phyloP scores from a whole-genome alignment of 768 basidiomycete genomes.

The Podaxis carcinomalis region DNA sequence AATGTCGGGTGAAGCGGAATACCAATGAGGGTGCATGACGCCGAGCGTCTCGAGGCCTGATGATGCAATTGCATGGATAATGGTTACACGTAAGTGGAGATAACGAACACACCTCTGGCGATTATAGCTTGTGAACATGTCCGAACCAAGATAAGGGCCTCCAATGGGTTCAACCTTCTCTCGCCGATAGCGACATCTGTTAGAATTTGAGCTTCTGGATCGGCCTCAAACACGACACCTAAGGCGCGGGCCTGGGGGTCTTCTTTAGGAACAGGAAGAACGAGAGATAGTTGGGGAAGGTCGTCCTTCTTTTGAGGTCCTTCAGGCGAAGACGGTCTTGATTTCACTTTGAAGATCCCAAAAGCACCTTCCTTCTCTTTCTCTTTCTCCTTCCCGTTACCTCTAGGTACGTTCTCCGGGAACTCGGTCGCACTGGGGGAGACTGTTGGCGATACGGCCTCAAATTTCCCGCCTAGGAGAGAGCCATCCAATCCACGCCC shows the following conservation, averaged over 20 bases:
- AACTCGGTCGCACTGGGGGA: slow-evolving; percentile 38
- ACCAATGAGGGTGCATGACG: slow-evolving; percentile 84
- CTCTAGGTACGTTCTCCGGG: slow-evolving; percentile 27
- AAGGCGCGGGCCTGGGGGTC: slow-evolving; percentile 43
- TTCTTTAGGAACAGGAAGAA: slow-evolving; percentile 51
- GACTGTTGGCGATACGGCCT: slow-evolving; percentile 53
- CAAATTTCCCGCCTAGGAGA: slow-evolving; percentile 72
- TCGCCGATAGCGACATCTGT: slow-evolving; percentile 54
- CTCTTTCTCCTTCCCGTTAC: slow-evolving; percentile 29
- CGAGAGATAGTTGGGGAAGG: slow-evolving; percentile 59
- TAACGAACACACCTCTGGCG: slow-evolving; percentile 48
- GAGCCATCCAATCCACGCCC: slow-evolving; percentile 36
- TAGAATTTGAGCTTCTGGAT: slow-evolving; percentile 44
- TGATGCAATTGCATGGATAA: slow-evolving; percentile 8
- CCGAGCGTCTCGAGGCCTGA: slow-evolving; percentile 78
- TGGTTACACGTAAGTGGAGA: slow-evolving; percentile 9
- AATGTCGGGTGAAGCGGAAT: slow-evolving; percentile 65
- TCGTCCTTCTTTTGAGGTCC: slow-evolving; percentile 29
- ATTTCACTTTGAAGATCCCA: slow-evolving; percentile 47
- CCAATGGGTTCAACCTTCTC: slow-evolving; percentile 54
- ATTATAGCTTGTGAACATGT: slow-evolving; percentile 66
- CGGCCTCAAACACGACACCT: slow-evolving; percentile 57
- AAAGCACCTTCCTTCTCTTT: slow-evolving; percentile 41
- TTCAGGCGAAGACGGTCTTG: slow-evolving; percentile 32
- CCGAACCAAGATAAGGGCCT: slow-evolving; percentile 60